Conservation (phyloP, 768 basidiomycete genomes). For the Xerocomus spinulosus region DNA sequence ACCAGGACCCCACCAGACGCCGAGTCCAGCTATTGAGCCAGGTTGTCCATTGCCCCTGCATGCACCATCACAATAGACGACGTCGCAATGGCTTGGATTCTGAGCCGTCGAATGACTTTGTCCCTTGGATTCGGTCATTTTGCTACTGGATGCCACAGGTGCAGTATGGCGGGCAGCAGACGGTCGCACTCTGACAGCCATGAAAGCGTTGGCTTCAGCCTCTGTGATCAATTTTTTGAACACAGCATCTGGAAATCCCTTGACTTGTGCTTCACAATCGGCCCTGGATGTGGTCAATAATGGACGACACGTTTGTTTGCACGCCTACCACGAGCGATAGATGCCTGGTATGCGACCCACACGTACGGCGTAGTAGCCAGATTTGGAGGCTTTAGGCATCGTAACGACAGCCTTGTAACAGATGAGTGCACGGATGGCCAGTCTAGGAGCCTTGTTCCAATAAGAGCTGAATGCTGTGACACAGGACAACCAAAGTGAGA, state of each 20-base stretch:
- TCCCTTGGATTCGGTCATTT: neutral
- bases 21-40: constrained; percentile 71
- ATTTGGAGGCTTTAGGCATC: constrained; percentile 40
- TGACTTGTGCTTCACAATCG: constrained; percentile 66
- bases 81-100: constrained; percentile 32
- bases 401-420: neutral
- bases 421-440: neutral
- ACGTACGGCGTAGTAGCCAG: constrained; percentile 68
- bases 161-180: constrained; percentile 4
- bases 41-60: constrained; percentile 75
- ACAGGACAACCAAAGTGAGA: constrained; percentile 20
- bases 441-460: constrained; percentile 20
- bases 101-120: constrained; percentile 4
- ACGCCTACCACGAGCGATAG: constrained; percentile 62
- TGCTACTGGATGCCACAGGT: constrained; percentile 29
- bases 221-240: constrained; percentile 64
- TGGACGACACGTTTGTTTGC: constrained; percentile 28
- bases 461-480: no score
- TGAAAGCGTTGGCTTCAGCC: constrained; percentile 57
- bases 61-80: constrained; percentile 87
- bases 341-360: constrained; percentile 62
- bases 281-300: constrained; percentile 42
- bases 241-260: constrained; percentile 54
- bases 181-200: constrained; percentile 28
- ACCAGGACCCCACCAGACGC: constrained; percentile 80